Percentiles rank a stretch among this genome's conserved stretches.
Evolutionary conservation across 495 filamentous ascomycete species (phyloP).

Genomic region (Xylaria telfairii): DNA sequence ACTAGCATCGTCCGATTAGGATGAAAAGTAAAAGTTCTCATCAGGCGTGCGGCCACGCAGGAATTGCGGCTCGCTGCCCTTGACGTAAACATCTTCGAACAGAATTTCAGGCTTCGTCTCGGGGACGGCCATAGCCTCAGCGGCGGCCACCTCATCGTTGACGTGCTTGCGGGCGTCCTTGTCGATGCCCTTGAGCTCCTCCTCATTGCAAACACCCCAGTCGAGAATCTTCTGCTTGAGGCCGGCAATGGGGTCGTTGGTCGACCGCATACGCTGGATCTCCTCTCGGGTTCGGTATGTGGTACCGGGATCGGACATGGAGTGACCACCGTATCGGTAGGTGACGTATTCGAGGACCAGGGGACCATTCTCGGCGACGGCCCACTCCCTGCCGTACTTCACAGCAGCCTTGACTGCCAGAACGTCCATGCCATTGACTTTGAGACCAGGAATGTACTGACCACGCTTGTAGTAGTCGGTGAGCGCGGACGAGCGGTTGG

Average conservation of each 20-base stretch:
- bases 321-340: slow-evolving; percentile 98
- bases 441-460: slow-evolving; percentile 98
- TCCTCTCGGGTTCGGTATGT: slow-evolving; percentile 99
- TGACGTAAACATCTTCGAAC: slow-evolving; percentile 97
- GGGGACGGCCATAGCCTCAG: slow-evolving; percentile 83
- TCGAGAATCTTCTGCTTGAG: slow-evolving; percentile 97
- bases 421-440: slow-evolving; percentile 99
- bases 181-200: slow-evolving; percentile 96
- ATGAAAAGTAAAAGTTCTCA: slow-evolving; percentile 84
- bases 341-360: slow-evolving; percentile 98
- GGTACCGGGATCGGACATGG: slow-evolving; percentile 98
- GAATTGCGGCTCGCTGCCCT: slow-evolving; percentile 86
- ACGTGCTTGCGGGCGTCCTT: slow-evolving; percentile 85
- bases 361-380: slow-evolving; percentile 80
- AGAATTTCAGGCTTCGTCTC: slow-evolving; percentile 78
- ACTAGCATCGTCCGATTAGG: slow-evolving; percentile 23
- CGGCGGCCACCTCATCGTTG: slow-evolving; percentile 87
- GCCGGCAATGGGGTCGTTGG: slow-evolving; percentile 96
- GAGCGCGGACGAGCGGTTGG: slow-evolving; percentile 88
- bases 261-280: slow-evolving; percentile 98
- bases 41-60: slow-evolving; percentile 88
- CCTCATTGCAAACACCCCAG: slow-evolving; percentile 89
- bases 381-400: slow-evolving; percentile 87
- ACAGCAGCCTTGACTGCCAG: slow-evolving; percentile 97
- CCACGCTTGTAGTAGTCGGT: slow-evolving; percentile 99